phyloP scores from a whole-genome alignment of 2,329 filamentous ascomycete genomes.

The Fusarium tricinctum region DNA sequence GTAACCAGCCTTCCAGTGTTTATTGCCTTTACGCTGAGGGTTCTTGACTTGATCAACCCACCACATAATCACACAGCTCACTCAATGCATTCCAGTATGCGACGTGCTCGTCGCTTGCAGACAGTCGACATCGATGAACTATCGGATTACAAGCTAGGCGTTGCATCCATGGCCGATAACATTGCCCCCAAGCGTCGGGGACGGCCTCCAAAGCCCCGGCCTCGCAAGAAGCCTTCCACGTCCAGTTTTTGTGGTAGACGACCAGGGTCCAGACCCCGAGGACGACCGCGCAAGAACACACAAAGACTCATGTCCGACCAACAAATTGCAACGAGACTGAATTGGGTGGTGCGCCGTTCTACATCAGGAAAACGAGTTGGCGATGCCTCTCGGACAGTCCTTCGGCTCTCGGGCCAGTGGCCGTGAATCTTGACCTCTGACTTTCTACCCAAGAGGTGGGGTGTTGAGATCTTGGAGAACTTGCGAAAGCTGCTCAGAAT shows the following conservation, averaged over 20 bases:
- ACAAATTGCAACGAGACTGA: not conserved
- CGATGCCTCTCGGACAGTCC: not conserved
- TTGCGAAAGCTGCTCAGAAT: not conserved
- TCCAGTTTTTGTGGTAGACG: not conserved
- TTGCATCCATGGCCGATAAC: not conserved
- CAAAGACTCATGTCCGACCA: not conserved
- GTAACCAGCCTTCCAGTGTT: not conserved
- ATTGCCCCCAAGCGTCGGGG: not conserved
- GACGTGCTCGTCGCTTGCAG: not conserved
- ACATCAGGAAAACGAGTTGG: constrained; percentile 5
- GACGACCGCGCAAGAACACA: not conserved
- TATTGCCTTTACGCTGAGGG: not conserved
- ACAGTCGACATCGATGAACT: not conserved
- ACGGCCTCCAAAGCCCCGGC: not conserved
- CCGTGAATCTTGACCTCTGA: constrained; percentile 12
- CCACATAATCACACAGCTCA: not conserved
- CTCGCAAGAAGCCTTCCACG: not conserved
- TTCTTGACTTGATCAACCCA: not conserved
- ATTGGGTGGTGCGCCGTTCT: not conserved
- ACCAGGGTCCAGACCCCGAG: not conserved
- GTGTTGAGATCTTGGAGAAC: not conserved
- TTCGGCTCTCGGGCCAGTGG: not conserved
- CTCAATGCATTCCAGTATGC: not conserved
- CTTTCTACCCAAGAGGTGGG: not conserved
- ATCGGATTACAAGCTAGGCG: not conserved